phyloP scores from a whole-genome alignment of 2,329 filamentous ascomycete genomes.

The Nannizzia gypsea region DNA sequence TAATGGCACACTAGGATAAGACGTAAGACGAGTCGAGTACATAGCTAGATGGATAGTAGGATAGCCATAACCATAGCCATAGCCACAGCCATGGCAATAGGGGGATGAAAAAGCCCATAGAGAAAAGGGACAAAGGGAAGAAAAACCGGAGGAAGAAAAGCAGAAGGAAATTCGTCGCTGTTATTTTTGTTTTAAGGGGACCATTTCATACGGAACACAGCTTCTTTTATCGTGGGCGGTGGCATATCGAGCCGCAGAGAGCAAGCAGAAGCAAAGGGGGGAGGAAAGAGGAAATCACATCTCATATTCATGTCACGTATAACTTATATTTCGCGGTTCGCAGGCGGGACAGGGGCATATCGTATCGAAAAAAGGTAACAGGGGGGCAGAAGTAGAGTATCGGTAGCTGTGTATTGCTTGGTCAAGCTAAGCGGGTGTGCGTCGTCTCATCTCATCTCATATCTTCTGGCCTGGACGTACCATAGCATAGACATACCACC shows the following conservation, averaged over 20 bases:
- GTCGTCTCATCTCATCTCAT: too few species aligned
- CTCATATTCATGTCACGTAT: constrained; percentile 9
- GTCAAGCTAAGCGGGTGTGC: too few species aligned
- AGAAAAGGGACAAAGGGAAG: too few species aligned
- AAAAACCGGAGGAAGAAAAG: not conserved
- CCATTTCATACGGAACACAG: not conserved
- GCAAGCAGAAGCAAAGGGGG: not conserved
- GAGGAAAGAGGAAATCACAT: constrained; percentile 7
- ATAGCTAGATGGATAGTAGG: too few species aligned
- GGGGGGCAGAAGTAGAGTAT: not conserved
- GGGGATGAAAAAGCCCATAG: not conserved
- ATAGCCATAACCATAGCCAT: too few species aligned
- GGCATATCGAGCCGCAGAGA: too few species aligned
- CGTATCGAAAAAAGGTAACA: not conserved
- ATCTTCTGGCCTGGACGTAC: too few species aligned
- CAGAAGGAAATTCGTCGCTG: not conserved
- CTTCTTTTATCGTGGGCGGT: not conserved
- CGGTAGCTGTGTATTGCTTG: too few species aligned
- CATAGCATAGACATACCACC: too few species aligned
- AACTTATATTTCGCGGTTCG: constrained; percentile 2
- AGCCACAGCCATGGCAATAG: too few species aligned
- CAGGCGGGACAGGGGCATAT: not conserved
- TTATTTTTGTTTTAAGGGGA: not conserved
- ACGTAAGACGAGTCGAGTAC: not conserved
- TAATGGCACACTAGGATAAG: not conserved